Base-by-base conservation (phyloP, 164 flowering plant genomes). In the Chimonanthus praecox region DNA sequence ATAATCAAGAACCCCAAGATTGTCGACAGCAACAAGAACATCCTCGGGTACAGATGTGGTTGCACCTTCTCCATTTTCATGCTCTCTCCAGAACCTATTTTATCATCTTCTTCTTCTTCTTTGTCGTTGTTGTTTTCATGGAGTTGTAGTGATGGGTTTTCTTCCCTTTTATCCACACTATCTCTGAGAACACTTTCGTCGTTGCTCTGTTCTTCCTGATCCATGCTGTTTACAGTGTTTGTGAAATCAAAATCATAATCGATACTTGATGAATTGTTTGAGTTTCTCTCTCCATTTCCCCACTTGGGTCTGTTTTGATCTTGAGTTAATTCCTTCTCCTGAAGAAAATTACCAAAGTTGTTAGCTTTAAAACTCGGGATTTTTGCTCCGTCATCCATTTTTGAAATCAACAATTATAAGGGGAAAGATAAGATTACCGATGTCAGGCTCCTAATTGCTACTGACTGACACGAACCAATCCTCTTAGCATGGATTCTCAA, bases 111-210 rank as follows among this genome's bases (percentile, higher is more conserved):
- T 68, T 47, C 49, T 33, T 66, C 68, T 13, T 66, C 16, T 2
- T 48, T 61, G 49, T 74, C 73, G 7, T 71, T 65, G 4, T 64
- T 77, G 54, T 76, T 73, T 8, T 79, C 74, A 3, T 48, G 73
- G 6, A n/a, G 64, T 13, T 13, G 44, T 4, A 15, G 20, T 44
- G 7, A 47, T 47, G 10, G 46, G 15, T 47, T 48, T 47, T 68
- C 70, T n/a, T 68, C 70, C 48, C 8, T 8, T 44, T 47, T 68
- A 5, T 48, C 58, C 20, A 47, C 9, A 7, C 18, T 68, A 9
- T 68, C 21, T 48, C 13, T 47, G 47, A 68, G 16, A 48, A 15
- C 13, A 48, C n/a, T 18, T 68, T 68, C 70, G 4, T 68, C 18
- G 8, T 47, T 47, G 43, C 16, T 18, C 46, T 10, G n/a, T 46